These are phyloP conservation scores for Fragaria iinumae DNA, from an alignment of 306 rosid genomes.

Conservation along the genomic window DNA sequence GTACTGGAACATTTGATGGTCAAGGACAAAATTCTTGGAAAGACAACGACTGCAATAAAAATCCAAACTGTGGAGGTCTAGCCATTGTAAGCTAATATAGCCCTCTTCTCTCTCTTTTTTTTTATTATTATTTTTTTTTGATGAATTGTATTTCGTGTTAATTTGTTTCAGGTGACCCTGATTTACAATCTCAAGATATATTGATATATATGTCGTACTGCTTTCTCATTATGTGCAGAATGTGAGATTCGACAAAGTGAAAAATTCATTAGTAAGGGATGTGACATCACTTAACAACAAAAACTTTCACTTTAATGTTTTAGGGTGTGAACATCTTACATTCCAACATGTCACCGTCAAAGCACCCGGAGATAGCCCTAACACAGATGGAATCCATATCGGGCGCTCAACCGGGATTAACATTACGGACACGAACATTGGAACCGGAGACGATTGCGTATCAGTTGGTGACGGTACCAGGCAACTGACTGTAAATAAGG, in stretches of 20 bases:
- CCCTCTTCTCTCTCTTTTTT: background rate
- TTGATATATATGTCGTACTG: too few species aligned
- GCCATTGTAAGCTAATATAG: background rate
- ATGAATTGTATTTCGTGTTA: too few species aligned
- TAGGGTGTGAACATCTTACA: background rate
- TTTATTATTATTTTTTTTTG: too few species aligned
- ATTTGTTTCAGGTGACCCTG: too few species aligned
- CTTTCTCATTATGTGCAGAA: constrained; percentile 26
- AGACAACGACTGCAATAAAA: constrained; percentile 21
- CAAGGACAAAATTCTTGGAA: constrained; percentile 38
- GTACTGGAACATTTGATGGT: constrained; percentile 45
- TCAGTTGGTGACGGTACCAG: constrained; percentile 47
- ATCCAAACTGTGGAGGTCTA: background rate
- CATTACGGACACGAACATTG: too few species aligned
- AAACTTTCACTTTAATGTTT: background rate
- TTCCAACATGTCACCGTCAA: background rate
- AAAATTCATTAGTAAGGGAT: background rate
- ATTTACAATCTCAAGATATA: too few species aligned
- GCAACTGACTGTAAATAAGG: constrained; percentile 7
- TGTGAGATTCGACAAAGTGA: constrained; percentile 22
- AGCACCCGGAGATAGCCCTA: background rate
- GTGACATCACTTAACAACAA: background rate
- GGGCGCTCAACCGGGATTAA: constrained; percentile 41
- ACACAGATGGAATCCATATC: constrained; percentile 50
- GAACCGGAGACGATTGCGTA: constrained; percentile 54